Evolutionary conservation across 169 alveolate genomes (phyloP).

Genomic region (Theileria equi): DNA sequence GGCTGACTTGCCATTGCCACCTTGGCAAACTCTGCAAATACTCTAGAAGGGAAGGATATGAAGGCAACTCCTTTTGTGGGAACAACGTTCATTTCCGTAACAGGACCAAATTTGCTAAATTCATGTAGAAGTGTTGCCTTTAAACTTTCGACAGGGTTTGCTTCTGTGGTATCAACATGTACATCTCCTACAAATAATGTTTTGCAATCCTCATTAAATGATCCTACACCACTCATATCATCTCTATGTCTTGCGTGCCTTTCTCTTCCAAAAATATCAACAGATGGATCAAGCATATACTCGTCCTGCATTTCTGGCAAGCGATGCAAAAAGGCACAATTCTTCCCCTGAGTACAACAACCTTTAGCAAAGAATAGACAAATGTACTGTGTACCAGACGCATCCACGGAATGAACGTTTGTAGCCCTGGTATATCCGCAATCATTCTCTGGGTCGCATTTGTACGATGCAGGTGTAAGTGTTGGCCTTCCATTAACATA

Average conservation of each 20-base stretch:
- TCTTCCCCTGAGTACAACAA: conserved; percentile 95
- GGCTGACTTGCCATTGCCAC: conserved; percentile 97
- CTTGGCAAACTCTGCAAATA: conserved; percentile 98
- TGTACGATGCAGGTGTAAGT: conserved; percentile 84
- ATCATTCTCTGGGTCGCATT: conserved; percentile 91
- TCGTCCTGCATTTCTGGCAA: conserved; percentile 94
- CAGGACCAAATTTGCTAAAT: conserved; percentile 93
- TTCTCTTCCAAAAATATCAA: conserved; percentile 98
- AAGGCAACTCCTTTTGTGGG: conserved; percentile 92
- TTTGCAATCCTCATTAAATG: conserved; percentile 92
- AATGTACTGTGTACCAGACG: conserved; percentile 79
- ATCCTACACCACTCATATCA: conserved; percentile 97
- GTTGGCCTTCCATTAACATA: conserved; percentile 77
- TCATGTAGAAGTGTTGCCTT: conserved; percentile 89
- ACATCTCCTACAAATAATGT: conserved; percentile 92
- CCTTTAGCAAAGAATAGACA: conserved; percentile 97
- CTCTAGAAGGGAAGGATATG: conserved; percentile 90
- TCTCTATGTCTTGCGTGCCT: conserved; percentile 93
- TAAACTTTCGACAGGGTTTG: conserved; percentile 83
- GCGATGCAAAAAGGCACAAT: conserved; percentile 94
- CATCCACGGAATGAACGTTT: conserved; percentile 66
- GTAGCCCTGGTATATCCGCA: conserved; percentile 97
- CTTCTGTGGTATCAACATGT: conserved; percentile 78
- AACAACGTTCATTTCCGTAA: conserved; percentile 89
- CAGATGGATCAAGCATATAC: conserved; percentile 84